phyloP scores from a whole-genome alignment of 2,329 filamentous ascomycete genomes.

The Colletotrichum coccodes region DNA sequence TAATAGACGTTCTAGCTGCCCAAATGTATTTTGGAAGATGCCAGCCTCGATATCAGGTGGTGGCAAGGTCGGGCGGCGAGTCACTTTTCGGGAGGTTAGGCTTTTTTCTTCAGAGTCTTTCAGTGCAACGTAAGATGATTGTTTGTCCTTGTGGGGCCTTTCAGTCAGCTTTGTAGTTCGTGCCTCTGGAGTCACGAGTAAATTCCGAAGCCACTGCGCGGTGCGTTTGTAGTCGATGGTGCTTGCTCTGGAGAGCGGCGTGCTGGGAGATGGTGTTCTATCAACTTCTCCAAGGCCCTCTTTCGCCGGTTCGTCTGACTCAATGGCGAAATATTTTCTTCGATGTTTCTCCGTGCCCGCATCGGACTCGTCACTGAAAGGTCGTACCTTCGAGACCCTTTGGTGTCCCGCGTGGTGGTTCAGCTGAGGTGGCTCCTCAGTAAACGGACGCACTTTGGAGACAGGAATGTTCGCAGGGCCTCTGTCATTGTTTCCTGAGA shows the following conservation, averaged over 20 bases:
- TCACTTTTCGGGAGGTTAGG: slow-evolving; percentile 21
- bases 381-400: slow-evolving; percentile 12
- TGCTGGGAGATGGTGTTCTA: slow-evolving; percentile 33
- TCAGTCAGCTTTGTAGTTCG: slow-evolving; percentile 42
- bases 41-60: slow-evolving; percentile 31
- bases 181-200: slow-evolving; percentile 40
- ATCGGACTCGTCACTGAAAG: slow-evolving; percentile 10
- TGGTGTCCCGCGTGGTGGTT: slow-evolving; percentile 31
- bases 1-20: slow-evolving; percentile 57
- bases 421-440: slow-evolving; percentile 14
- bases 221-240: slow-evolving; percentile 46
- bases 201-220: slow-evolving; percentile 44
- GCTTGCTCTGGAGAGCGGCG: slow-evolving; percentile 37
- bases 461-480: neutral
- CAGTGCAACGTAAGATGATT: neutral
- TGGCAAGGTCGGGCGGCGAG: slow-evolving; percentile 27
- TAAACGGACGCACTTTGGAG: slow-evolving; percentile 24
- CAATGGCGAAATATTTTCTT: slow-evolving; percentile 1
- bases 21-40: slow-evolving; percentile 49
- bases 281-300: slow-evolving; percentile 4
- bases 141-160: slow-evolving; percentile 30
- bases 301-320: slow-evolving; percentile 17
- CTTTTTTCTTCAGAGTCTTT: neutral
- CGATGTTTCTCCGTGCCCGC: neutral
- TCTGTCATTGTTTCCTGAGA: neutral